Evolutionary conservation across 2,329 filamentous ascomycete species (phyloP), one percentile per base, ranked within the genome.

Genomic region (Clarireedia paspali): DNA sequence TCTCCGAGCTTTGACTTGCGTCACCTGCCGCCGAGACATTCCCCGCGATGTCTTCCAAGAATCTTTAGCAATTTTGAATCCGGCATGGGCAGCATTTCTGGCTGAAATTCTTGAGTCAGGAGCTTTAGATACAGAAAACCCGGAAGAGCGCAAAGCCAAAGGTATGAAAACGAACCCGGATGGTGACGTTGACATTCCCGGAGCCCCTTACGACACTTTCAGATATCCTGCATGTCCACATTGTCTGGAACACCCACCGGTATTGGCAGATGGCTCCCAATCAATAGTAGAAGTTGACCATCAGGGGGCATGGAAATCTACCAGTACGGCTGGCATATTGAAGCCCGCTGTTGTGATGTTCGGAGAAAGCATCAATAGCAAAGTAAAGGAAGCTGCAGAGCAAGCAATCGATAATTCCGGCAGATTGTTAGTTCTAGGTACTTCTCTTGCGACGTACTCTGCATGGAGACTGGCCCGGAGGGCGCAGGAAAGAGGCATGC

Each of bases 281-380:
- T 76, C 78, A 17, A 73, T 71, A 26, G 84, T 96, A 1, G 76
- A 87, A 59, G 80, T 88, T 12, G 92, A 96, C 65, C 64, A 68
- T 1, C 90, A 96, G 53, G 92, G 92, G 0, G 92, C 91, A 0
- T 95, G 87, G 89, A 73, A 76, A 40, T 64, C 77, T 5, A 73
- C 74, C 0, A 85, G 83, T 63, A 83, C 79, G 2, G 89, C 84
- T 0, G 94, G 92, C 2, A 83, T 97, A 39, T 71, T 99, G 55
- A 97, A 97, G 68, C 94, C 94, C 3, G 89, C 89, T 0, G 91
- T 99, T 2, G 85, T 91, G 64, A 96, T 97, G 90, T 97, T 97
- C 70, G 94, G 94, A 15, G 94, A 97, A 72, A 91, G 83, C 58
- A 95, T 97, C 50, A 76, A 81, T 0, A 71, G 73, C 1, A 66